Conservation (phyloP, 108 stramenopile species). For the Asterionellopsis glacialis region DNA sequence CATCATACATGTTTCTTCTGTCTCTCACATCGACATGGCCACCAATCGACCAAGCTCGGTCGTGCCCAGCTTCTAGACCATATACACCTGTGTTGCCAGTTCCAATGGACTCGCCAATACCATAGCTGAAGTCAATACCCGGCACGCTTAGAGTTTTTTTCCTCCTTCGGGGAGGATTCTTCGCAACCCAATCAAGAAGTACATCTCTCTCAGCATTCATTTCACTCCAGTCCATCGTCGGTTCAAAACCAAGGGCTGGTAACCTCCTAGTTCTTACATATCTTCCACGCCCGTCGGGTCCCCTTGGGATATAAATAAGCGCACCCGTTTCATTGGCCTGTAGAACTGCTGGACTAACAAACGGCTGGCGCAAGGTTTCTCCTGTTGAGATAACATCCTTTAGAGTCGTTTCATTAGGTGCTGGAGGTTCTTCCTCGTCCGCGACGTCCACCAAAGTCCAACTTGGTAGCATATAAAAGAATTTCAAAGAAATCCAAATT, state of each 20-base stretch:
- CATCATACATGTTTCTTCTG: no score
- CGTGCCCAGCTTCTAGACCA: constrained; percentile 4
- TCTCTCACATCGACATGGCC: no score
- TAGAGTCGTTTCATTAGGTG: constrained; percentile 41
- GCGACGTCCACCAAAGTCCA: constrained; percentile 42
- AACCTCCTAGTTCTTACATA: constrained; percentile 42
- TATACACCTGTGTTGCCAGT: constrained; percentile 40
- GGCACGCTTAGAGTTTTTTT: constrained; percentile 39
- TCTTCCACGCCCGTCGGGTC: constrained; percentile 20
- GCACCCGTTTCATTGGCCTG: constrained; percentile 62
- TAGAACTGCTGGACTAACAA: constrained; percentile 50
- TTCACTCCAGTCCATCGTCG: constrained; percentile 33
- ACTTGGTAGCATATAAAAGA: constrained; percentile 30
- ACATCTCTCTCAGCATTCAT: constrained; percentile 39
- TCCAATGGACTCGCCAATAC: constrained; percentile 17
- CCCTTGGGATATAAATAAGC: constrained; percentile 25
- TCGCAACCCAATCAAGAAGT: constrained; percentile 34
- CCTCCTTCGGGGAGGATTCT: constrained; percentile 17
- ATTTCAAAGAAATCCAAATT: constrained; percentile 40
- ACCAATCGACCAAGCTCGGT: no score
- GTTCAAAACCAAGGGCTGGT: constrained; percentile 55
- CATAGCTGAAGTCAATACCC: constrained; percentile 45
- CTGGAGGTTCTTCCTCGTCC: constrained; percentile 48
- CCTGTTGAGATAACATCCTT: constrained; percentile 12
- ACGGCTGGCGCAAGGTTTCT: constrained; percentile 17